Percentiles rank a stretch among this genome's conserved stretches.
Evolutionary conservation across 441 rosid genomes (phyloP).

Genomic region (Raphanus hybrid): DNA sequence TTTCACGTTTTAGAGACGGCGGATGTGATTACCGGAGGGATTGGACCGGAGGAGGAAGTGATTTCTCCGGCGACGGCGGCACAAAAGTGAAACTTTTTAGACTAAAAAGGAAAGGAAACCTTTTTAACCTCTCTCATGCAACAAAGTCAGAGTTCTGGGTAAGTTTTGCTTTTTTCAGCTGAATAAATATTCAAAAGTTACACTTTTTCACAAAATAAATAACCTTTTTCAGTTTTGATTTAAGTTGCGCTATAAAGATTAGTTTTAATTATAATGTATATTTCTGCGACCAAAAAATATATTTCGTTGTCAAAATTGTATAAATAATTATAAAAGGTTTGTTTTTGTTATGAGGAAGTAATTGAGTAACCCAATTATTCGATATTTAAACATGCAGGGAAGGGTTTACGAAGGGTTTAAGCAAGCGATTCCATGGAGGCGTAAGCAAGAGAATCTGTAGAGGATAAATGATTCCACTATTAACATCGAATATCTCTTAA

Average conservation of each 20-base stretch:
- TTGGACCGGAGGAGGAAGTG: slow-evolving; percentile 23
- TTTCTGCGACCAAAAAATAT: neutral
- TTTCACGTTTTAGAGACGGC: slow-evolving; percentile 28
- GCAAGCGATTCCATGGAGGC: slow-evolving; percentile 70
- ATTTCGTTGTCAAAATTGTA: neutral
- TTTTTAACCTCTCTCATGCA: slow-evolving; percentile 46
- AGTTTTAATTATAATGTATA: too few species aligned
- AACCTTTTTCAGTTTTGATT: neutral
- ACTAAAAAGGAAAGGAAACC: slow-evolving; percentile 46
- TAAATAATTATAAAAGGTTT: neutral
- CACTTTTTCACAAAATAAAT: neutral
- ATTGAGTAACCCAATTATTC: slow-evolving; percentile 25
- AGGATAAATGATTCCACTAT: slow-evolving; percentile 34
- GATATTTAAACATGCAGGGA: slow-evolving; percentile 47
- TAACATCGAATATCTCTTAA: slow-evolving; percentile 7
- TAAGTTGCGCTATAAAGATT: neutral
- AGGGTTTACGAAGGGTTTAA: slow-evolving; percentile 58
- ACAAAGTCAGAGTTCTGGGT: slow-evolving; percentile 63
- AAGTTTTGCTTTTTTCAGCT: slow-evolving; percentile 30
- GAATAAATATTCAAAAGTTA: slow-evolving; percentile 21
- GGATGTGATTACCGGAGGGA: slow-evolving; percentile 10
- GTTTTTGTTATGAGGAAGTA: slow-evolving; percentile 14
- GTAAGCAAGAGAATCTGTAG: slow-evolving; percentile 39
- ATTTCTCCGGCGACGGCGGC: slow-evolving; percentile 28
- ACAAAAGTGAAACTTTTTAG: slow-evolving; percentile 49